These are phyloP conservation scores for Trifolium pratense DNA, from an alignment of 306 rosid species.

Conservation along the genomic window DNA sequence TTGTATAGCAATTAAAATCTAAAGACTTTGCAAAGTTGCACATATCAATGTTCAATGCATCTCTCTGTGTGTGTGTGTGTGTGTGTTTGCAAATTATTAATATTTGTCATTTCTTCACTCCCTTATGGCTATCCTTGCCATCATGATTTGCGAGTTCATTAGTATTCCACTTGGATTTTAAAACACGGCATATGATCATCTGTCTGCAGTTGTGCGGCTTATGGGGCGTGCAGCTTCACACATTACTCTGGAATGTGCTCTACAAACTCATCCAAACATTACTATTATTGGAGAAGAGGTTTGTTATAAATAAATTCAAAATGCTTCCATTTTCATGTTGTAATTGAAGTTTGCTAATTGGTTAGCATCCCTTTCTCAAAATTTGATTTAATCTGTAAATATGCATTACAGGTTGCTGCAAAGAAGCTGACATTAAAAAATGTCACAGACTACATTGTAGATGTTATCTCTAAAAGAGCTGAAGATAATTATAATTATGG, in stretches of 20 bases:
- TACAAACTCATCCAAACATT: conserved; percentile 97
- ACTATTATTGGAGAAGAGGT: conserved; percentile 99
- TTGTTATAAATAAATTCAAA: conserved; percentile 29
- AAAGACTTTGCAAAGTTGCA: conserved; percentile 18
- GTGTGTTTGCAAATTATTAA: conserved; percentile 29
- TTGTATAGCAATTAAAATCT: neutral
- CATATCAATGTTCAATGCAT: neutral
- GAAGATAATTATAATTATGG: conserved; percentile 83
- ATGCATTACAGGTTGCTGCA: conserved; percentile 81
- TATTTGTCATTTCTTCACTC: conserved; percentile 10
- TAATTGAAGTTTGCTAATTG: conserved; percentile 23
- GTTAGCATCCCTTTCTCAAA: conserved; percentile 3
- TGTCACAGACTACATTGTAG: conserved; percentile 93
- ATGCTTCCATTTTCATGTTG: conserved; percentile 22
- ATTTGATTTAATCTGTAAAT: conserved; percentile 41
- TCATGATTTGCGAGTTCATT: neutral
- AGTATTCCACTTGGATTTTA: too few relatives aligned
- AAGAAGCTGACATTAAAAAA: conserved; percentile 92
- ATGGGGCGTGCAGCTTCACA: conserved; percentile 99
- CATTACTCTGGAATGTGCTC: conserved; percentile 95
- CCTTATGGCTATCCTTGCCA: neutral
- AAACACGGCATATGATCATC: conserved; percentile 1
- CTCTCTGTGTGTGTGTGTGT: too few relatives aligned
- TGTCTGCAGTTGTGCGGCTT: conserved; percentile 92
- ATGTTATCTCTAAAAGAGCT: conserved; percentile 78